Conservation (phyloP, 768 basidiomycete genomes). For the Amyloporia xantha region DNA sequence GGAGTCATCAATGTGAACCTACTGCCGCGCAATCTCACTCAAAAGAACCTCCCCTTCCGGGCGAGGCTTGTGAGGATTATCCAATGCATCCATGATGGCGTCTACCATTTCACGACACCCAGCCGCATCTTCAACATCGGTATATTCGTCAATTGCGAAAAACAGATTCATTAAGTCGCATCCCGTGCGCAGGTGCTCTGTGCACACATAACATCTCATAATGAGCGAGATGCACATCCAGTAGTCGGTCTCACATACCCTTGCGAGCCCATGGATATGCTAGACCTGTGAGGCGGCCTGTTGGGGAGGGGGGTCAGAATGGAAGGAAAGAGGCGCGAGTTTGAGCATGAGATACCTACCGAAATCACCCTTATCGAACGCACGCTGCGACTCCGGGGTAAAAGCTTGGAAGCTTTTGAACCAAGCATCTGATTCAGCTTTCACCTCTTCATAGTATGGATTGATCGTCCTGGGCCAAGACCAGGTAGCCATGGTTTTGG, state of each 20-base stretch:
- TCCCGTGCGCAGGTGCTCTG: conserved; percentile 8
- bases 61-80: conserved; percentile 18
- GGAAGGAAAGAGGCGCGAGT: neutral
- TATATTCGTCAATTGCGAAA: conserved; percentile 23
- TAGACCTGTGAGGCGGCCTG: conserved; percentile 6
- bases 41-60: conserved; percentile 16
- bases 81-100: conserved; percentile 18
- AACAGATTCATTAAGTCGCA: conserved; percentile 22
- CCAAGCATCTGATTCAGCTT: conserved; percentile 24
- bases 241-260: conserved; percentile 6
- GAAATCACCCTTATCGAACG: conserved; percentile 22
- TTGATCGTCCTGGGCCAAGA: too few relatives aligned
- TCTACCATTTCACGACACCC: conserved; percentile 12
- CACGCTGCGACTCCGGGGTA: conserved; percentile 18
- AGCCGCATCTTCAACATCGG: conserved; percentile 11
- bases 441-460: conserved; percentile 21
- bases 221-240: neutral
- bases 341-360: conserved; percentile 3
- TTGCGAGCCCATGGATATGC: conserved; percentile 8
- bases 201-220: neutral
- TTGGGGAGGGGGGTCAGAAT: neutral
- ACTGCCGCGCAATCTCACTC: conserved; percentile 20
- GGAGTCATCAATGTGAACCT: conserved; percentile 4
- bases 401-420: conserved; percentile 22
- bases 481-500: conserved; percentile 21